Evolutionary conservation across 73 alveolate genomes (phyloP).

Genomic region (Tetrahymena elliotti): DNA sequence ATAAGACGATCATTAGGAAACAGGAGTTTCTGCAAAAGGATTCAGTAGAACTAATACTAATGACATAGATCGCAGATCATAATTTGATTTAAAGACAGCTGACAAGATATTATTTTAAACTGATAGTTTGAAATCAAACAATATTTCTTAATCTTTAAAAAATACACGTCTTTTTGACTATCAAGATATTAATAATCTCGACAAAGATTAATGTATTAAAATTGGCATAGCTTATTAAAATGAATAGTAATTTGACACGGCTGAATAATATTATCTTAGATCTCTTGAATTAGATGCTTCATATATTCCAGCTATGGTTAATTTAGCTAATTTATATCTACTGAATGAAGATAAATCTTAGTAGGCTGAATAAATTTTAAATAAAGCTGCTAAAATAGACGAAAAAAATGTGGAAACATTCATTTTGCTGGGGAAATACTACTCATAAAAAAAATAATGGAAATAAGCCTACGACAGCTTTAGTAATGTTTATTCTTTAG

Average conservation of each 20-base stretch:
- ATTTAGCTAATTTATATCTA: not conserved
- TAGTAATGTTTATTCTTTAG: not conserved
- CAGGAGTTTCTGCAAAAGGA: not conserved
- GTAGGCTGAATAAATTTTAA: not conserved
- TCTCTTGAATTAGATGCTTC: not conserved
- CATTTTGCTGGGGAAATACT: not conserved
- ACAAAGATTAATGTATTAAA: not conserved
- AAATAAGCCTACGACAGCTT: not conserved
- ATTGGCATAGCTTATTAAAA: not conserved
- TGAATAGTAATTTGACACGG: not conserved
- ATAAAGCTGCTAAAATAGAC: not conserved
- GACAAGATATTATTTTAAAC: not conserved
- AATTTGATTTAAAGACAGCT: not conserved
- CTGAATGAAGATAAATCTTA: not conserved
- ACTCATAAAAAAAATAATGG: not conserved
- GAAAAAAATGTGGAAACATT: not conserved
- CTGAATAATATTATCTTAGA: not conserved
- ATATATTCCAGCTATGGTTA: not conserved
- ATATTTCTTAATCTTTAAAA: not conserved
- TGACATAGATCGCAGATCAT: not conserved
- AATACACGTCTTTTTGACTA: not conserved
- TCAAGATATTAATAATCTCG: not conserved
- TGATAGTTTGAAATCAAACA: not conserved
- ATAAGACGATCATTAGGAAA: not conserved
- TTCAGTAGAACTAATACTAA: not conserved